These are phyloP conservation scores for Solanum raphanifolium DNA, from an alignment of 257 asterid genomes.

Conservation along the genomic window DNA sequence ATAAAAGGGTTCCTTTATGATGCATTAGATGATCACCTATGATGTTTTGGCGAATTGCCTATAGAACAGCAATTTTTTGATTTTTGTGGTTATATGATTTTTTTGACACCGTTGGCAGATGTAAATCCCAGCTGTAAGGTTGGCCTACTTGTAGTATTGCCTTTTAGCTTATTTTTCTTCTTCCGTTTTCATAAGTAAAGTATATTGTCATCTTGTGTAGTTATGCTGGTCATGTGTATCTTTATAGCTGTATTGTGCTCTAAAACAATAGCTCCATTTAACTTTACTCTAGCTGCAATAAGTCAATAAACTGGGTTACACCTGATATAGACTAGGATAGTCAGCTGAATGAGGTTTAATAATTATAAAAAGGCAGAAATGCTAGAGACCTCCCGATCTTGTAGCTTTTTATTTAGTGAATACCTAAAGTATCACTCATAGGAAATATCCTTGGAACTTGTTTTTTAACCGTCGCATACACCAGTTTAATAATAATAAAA, in stretches of 20 bases:
- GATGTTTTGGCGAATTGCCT: neutral
- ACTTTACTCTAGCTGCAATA: neutral
- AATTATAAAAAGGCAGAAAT: neutral
- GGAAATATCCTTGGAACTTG: neutral
- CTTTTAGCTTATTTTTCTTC: neutral
- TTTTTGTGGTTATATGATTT: neutral
- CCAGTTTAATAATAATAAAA: neutral
- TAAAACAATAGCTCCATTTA: neutral
- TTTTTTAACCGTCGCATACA: neutral
- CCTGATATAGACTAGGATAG: neutral
- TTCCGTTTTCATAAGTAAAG: neutral
- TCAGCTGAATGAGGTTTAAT: neutral
- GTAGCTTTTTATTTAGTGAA: neutral
- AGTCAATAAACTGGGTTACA: neutral
- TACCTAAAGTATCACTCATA: neutral
- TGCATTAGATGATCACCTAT: neutral
- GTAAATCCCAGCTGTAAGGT: neutral
- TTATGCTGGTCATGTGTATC: neutral
- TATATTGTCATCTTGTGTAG: neutral
- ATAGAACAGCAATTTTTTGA: neutral
- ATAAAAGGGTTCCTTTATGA: neutral
- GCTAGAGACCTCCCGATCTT: neutral
- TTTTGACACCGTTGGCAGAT: neutral
- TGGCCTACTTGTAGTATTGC: neutral
- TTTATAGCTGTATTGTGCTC: neutral